Conservation (phyloP, 345 rosid species). For the Mallotus nudiflorus region DNA sequence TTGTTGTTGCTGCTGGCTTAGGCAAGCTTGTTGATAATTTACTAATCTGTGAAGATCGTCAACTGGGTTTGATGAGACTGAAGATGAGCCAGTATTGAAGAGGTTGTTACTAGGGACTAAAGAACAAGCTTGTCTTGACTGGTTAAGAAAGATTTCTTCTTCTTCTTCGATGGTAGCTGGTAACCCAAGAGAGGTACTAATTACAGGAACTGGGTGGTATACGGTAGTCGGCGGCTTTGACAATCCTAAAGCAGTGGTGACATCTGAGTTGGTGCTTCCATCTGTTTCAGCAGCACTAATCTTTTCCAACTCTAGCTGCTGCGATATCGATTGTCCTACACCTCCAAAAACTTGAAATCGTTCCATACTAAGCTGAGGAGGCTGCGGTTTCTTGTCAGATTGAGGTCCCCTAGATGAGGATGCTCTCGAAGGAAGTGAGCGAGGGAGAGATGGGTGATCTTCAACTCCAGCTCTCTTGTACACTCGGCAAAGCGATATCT, state of each 20-base stretch:
- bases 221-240: constrained; percentile 43
- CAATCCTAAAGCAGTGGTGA: constrained; percentile 61
- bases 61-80: constrained; percentile 33
- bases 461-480: constrained; percentile 96
- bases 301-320: constrained; percentile 36
- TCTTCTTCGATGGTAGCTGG: constrained; percentile 36
- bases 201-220: constrained; percentile 43
- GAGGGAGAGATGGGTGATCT: constrained; percentile 85
- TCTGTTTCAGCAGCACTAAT: constrained; percentile 33
- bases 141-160: constrained; percentile 33
- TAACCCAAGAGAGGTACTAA: constrained; percentile 27
- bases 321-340: constrained; percentile 13
- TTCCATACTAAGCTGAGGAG: constrained; percentile 25
- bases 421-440: constrained; percentile 49
- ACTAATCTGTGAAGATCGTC: constrained; percentile 78
- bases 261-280: constrained; percentile 62
- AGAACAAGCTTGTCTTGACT: constrained; percentile 26
- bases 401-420: constrained; percentile 33
- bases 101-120: constrained; percentile 29
- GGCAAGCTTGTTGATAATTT: constrained; percentile 51
- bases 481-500: constrained; percentile 92
- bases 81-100: constrained; percentile 25
- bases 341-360: constrained; percentile 24
- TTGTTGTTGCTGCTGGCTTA: background rate
- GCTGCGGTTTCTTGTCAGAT: constrained; percentile 24